Conservation (phyloP, 2,329 filamentous ascomycete genomes). For the Calonectria hongkongensis region DNA sequence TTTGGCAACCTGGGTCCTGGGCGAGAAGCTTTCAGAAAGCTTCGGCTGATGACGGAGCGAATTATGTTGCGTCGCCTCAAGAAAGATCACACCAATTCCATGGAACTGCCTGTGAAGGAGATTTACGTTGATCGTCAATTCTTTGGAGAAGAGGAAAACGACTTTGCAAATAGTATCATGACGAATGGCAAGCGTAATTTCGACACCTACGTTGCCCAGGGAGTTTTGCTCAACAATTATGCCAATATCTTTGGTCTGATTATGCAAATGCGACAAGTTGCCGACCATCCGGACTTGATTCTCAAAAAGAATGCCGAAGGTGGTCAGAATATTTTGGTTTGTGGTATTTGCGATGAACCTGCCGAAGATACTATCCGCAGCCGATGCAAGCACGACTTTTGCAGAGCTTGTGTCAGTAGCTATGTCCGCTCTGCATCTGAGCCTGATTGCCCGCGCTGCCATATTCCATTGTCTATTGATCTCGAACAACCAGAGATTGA, state of each 20-base stretch:
- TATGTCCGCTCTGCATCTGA: conserved; percentile 85
- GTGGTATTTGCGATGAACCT: conserved; percentile 96
- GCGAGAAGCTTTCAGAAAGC: conserved; percentile 83
- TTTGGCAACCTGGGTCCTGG: conserved; percentile 78
- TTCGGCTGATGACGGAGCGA: conserved; percentile 90
- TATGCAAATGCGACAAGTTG: conserved; percentile 99
- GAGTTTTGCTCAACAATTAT: conserved; percentile 97
- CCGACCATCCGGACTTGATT: conserved; percentile 95
- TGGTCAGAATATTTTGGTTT: conserved; percentile 92
- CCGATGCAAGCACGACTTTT: conserved; percentile 88
- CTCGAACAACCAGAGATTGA: conserved; percentile 96
- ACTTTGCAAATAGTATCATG: conserved; percentile 98
- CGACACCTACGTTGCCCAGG: conserved; percentile 95
- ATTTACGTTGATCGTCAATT: conserved; percentile 95
- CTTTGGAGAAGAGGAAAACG: conserved; percentile 96
- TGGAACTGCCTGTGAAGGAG: conserved; percentile 97
- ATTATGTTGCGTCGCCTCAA: conserved; percentile 98
- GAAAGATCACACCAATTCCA: conserved; percentile 92
- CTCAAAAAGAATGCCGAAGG: conserved; percentile 90
- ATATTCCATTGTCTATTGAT: conserved; percentile 92
- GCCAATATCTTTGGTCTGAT: conserved; percentile 99
- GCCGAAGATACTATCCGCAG: conserved; percentile 96
- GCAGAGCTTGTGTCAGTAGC: conserved; percentile 63
- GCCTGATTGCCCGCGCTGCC: conserved; percentile 91
- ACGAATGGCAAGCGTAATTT: conserved; percentile 91